Percentiles rank a stretch among this genome's conserved stretches.
Conservation (phyloP, 1,139 yeast species). For the Sugiyamaella paludigena region DNA sequence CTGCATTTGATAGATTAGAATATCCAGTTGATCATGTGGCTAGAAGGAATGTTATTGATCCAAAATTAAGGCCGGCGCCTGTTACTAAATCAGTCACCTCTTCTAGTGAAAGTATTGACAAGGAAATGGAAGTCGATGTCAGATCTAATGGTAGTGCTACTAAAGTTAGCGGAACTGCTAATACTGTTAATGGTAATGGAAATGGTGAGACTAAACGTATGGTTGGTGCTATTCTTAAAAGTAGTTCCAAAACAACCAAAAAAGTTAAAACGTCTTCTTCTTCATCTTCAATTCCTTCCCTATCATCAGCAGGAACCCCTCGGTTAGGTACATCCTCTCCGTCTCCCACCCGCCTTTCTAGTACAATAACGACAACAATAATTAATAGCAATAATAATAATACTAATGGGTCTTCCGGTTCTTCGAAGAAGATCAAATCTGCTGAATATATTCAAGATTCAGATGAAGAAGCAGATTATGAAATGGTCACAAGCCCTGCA, state of each 20-base stretch:
- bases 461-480: conserved; percentile 15
- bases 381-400: background rate
- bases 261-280: conserved; percentile 8
- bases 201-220: conserved; percentile 12
- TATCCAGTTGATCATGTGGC: conserved; percentile 34
- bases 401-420: background rate
- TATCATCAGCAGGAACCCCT: conserved; percentile 3
- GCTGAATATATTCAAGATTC: conserved; percentile 18
- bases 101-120: conserved; percentile 2
- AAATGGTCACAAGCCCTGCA: background rate
- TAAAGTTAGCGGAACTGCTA: conserved; percentile 11
- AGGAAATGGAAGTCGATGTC: no score
- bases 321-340: conserved; percentile 15
- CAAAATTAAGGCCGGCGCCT: conserved; percentile 22
- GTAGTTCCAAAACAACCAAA: conserved; percentile 15
- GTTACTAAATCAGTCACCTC: background rate
- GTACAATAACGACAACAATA: background rate
- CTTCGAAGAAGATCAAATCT: conserved; percentile 15
- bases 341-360: conserved; percentile 16
- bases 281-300: background rate
- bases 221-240: conserved; percentile 25
- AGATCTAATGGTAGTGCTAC: background rate
- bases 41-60: conserved; percentile 35
- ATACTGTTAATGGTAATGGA: conserved; percentile 4
- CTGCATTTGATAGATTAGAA: conserved; percentile 36